These are phyloP conservation scores for Neurospora tetraspora DNA, from an alignment of 495 filamentous ascomycete genomes.

Conservation along the genomic window DNA sequence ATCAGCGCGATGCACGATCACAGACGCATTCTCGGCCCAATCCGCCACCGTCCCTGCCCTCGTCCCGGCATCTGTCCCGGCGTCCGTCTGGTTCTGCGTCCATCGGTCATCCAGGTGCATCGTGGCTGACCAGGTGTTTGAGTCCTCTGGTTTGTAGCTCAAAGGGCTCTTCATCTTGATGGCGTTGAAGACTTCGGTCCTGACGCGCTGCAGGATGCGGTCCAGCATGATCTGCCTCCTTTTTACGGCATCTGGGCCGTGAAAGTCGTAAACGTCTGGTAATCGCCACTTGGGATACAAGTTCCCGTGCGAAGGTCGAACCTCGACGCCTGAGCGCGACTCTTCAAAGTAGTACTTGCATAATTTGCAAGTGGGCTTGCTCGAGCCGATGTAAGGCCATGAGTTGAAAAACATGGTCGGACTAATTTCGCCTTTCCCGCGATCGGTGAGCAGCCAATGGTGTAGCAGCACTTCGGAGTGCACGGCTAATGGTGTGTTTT, in stretches of 20 bases:
- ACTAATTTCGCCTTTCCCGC: background rate
- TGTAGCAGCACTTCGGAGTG: conserved; percentile 11
- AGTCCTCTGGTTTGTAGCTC: background rate
- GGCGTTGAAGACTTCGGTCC: background rate
- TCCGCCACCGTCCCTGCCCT: background rate
- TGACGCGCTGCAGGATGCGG: background rate
- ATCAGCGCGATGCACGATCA: background rate
- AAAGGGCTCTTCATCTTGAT: background rate
- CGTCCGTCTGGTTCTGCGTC: background rate
- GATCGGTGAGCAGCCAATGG: background rate
- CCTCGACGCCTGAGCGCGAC: conserved; percentile 1
- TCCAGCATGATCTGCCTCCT: background rate
- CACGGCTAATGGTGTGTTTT: background rate
- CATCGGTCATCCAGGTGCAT: background rate
- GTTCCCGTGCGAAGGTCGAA: conserved; percentile 7
- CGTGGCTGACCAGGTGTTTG: background rate
- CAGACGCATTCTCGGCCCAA: background rate
- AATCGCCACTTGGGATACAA: conserved; percentile 15
- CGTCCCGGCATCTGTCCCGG: background rate
- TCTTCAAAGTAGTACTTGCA: conserved; percentile 16
- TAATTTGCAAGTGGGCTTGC: conserved; percentile 20
- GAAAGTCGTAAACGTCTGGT: conserved; percentile 5
- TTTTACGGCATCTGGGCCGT: background rate
- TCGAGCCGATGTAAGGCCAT: conserved; percentile 17
- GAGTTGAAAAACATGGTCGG: conserved; percentile 13